Evolutionary conservation across 108 stramenopile species (phyloP).

Genomic region (Nitzschia inconspicua): DNA sequence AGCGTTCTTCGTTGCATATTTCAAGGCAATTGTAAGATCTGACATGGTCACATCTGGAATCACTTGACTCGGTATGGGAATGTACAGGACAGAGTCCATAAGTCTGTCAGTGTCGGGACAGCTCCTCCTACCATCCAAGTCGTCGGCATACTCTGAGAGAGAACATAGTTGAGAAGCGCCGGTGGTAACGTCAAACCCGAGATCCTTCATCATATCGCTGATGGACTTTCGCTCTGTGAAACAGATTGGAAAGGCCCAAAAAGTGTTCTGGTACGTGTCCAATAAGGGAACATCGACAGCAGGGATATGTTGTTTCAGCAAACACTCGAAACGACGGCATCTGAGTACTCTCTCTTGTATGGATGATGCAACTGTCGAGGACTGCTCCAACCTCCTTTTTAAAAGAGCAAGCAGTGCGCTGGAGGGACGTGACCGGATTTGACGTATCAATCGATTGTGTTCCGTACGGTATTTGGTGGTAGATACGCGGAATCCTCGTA

Average conservation of each 20-base stretch:
- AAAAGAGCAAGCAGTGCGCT: conserved; percentile 55
- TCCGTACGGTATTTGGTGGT: conserved; percentile 3
- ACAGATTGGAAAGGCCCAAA: conserved; percentile 38
- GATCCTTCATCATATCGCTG: conserved; percentile 25
- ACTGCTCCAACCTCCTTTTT: conserved; percentile 45
- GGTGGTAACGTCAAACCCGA: conserved; percentile 61
- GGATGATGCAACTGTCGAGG: conserved; percentile 11
- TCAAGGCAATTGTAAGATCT: not conserved
- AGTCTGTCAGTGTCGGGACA: conserved; percentile 36
- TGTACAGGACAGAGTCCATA: conserved; percentile 62
- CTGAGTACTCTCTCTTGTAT: conserved; percentile 19
- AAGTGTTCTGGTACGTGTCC: conserved; percentile 3
- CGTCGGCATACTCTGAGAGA: conserved; percentile 8
- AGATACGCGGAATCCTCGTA: conserved; percentile 56
- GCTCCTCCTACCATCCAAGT: not conserved
- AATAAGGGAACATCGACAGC: conserved; percentile 3
- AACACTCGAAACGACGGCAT: conserved; percentile 19
- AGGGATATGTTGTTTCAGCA: conserved; percentile 15
- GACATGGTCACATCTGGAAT: conserved; percentile 17
- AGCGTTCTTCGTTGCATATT: not conserved
- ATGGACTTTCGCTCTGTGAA: conserved; percentile 29
- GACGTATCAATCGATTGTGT: conserved; percentile 12
- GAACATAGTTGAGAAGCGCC: conserved; percentile 73
- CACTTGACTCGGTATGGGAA: conserved; percentile 52
- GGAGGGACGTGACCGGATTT: conserved; percentile 58